These are phyloP conservation scores for Epichloe festucae DNA, from an alignment of 2,329 filamentous ascomycete species.

Conservation along the genomic window DNA sequence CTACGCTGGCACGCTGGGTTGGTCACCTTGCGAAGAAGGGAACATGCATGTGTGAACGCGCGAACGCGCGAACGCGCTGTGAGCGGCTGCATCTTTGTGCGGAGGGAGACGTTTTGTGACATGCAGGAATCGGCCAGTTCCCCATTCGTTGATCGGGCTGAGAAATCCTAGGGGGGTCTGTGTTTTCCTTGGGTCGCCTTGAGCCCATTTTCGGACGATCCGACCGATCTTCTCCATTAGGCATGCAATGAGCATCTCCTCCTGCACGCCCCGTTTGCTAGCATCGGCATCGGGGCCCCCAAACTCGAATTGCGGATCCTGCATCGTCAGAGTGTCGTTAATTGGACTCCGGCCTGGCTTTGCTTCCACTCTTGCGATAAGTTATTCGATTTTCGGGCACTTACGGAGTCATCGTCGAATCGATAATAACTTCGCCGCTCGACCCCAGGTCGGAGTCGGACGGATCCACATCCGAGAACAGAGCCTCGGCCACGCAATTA, in stretches of 20 bases:
- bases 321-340: no score
- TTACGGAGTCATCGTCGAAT: no score
- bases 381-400: no score
- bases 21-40: no score
- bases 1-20: no score
- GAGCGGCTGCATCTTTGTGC: background rate
- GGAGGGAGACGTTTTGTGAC: background rate
- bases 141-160: background rate
- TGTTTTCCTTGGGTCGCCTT: background rate
- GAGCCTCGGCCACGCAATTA: no score
- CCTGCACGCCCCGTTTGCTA: background rate
- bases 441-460: no score
- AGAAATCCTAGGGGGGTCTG: background rate
- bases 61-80: background rate
- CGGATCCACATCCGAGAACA: no score
- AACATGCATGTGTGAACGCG: background rate
- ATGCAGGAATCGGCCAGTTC: background rate
- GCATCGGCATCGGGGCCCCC: no score
- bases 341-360: background rate
- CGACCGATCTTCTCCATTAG: background rate
- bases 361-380: no score
- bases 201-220: background rate
- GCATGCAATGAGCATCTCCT: background rate
- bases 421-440: no score
- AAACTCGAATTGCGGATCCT: no score